Conservation (phyloP, 2,329 filamentous ascomycete genomes). For the Zasmidium citrigriseum region DNA sequence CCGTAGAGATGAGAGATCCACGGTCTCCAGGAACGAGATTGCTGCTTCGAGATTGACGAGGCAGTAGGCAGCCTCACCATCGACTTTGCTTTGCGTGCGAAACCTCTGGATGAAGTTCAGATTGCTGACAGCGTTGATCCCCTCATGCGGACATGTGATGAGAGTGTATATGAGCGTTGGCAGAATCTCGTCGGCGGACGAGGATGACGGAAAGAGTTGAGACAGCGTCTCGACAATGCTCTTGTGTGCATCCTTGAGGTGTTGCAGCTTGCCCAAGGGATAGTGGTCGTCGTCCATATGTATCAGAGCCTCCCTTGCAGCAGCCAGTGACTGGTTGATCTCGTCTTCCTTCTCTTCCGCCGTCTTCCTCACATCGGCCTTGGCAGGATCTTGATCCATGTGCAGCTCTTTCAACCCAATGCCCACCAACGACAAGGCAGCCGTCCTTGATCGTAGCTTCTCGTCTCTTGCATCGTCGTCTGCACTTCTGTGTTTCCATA, state of each 20-base stretch:
- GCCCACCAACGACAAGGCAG: constrained; percentile 84
- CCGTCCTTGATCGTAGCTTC: constrained; percentile 90
- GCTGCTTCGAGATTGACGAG: constrained; percentile 94
- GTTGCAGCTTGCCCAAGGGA: constrained; percentile 86
- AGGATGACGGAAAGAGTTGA: constrained; percentile 67
- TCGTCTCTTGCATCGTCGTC: constrained; percentile 95
- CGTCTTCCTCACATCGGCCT: constrained; percentile 59
- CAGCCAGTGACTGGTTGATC: constrained; percentile 70
- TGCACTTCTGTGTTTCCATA: constrained; percentile 88
- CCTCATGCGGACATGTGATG: constrained; percentile 84
- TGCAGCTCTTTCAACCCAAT: constrained; percentile 86
- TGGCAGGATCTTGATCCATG: constrained; percentile 65
- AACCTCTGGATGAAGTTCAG: constrained; percentile 93
- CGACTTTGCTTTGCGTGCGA: constrained; percentile 79
- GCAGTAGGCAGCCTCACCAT: constrained; percentile 94
- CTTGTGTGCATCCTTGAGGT: constrained; percentile 86
- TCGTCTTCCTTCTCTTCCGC: constrained; percentile 58
- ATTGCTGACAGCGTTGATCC: constrained; percentile 89
- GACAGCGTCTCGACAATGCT: constrained; percentile 86
- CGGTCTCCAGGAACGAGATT: constrained; percentile 91
- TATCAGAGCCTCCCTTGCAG: constrained; percentile 67
- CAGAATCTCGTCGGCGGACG: constrained; percentile 94
- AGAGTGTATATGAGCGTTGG: constrained; percentile 95
- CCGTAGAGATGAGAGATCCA: constrained; percentile 85
- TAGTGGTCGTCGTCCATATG: constrained; percentile 86